phyloP scores from a whole-genome alignment of 2,329 filamentous ascomycete genomes.

The Pseudogymnoascus sp. region DNA sequence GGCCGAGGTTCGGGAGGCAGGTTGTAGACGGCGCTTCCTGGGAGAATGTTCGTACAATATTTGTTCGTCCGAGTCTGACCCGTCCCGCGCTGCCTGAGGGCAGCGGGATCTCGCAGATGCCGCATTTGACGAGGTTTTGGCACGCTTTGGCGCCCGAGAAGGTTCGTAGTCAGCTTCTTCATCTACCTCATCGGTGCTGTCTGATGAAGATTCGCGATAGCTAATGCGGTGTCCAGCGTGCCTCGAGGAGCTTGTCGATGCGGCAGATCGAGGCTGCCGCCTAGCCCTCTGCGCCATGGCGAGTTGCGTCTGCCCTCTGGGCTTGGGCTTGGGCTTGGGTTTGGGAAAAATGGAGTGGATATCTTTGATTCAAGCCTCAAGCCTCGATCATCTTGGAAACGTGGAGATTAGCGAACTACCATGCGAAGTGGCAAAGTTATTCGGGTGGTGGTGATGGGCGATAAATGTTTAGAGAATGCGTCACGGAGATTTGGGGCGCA shows the following conservation, averaged over 20 bases:
- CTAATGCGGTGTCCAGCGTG: not conserved
- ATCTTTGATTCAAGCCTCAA: not conserved
- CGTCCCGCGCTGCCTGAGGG: not conserved
- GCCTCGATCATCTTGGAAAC: not conserved
- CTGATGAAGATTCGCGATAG: slow-evolving; percentile 1
- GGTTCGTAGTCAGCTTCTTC: not conserved
- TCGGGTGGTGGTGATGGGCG: not conserved
- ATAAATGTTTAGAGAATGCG: not conserved
- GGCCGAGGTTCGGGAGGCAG: not conserved
- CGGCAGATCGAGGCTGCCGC: not conserved
- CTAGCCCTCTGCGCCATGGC: not conserved
- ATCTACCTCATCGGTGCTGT: not conserved
- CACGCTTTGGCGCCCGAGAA: not conserved
- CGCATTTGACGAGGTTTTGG: not conserved
- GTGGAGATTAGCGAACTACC: not conserved
- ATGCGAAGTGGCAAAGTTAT: not conserved
- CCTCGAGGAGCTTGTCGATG: not conserved
- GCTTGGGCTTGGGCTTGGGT: not conserved
- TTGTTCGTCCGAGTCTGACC: not conserved
- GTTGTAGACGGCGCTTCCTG: not conserved
- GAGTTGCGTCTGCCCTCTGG: not conserved
- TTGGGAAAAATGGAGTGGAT: not conserved
- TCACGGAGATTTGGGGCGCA: not conserved
- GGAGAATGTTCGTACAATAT: not conserved
- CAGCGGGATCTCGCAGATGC: not conserved